A percentile compares a stretch with the other conserved stretches of the same genome.
phyloP scores from a whole-genome alignment of 1,284 basidiomycete genomes.

The Malassezia pachydermatis region DNA sequence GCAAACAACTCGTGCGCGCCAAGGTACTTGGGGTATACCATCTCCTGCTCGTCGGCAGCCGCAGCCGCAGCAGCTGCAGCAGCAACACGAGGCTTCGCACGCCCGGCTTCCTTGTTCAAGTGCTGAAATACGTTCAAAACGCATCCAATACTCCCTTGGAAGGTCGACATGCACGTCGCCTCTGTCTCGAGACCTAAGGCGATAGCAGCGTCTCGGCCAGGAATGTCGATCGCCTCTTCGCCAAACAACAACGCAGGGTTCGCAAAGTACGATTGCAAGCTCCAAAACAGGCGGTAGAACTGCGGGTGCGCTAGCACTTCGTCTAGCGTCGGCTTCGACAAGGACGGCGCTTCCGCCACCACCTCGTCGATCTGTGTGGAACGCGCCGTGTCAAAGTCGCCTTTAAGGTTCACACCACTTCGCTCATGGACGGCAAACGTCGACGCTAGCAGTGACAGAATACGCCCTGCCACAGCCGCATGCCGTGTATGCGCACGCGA shows the following conservation, averaged over 20 bases:
- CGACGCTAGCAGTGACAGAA: slow-evolving; percentile 69
- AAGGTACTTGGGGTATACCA: slow-evolving; percentile 82
- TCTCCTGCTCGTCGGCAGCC: slow-evolving; percentile 50
- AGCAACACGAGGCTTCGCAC: neutral
- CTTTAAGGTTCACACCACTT: slow-evolving; percentile 77
- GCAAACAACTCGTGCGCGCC: slow-evolving; percentile 74
- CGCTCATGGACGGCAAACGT: slow-evolving; percentile 78
- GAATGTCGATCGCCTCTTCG: neutral
- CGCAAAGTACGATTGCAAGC: slow-evolving; percentile 35
- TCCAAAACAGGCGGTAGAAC: slow-evolving; percentile 42
- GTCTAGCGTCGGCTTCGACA: neutral
- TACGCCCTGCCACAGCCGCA: slow-evolving; percentile 75
- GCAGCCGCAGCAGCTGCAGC: neutral
- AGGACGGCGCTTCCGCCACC: neutral
- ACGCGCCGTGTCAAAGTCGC: slow-evolving; percentile 52
- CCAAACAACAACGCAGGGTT: slow-evolving; percentile 30
- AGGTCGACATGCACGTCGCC: slow-evolving; percentile 5
- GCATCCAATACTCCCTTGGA: slow-evolving; percentile 7
- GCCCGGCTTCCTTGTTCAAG: neutral
- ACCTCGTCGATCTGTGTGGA: neutral
- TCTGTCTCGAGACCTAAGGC: neutral
- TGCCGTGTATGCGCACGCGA: slow-evolving; percentile 66
- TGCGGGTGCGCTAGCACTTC: slow-evolving; percentile 18
- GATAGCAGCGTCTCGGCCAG: neutral
- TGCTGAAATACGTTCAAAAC: slow-evolving; percentile 2